These are phyloP conservation scores for Stagonosporopsis tanaceti DNA, from an alignment of 2,329 filamentous ascomycete species.

Conservation along the genomic window DNA sequence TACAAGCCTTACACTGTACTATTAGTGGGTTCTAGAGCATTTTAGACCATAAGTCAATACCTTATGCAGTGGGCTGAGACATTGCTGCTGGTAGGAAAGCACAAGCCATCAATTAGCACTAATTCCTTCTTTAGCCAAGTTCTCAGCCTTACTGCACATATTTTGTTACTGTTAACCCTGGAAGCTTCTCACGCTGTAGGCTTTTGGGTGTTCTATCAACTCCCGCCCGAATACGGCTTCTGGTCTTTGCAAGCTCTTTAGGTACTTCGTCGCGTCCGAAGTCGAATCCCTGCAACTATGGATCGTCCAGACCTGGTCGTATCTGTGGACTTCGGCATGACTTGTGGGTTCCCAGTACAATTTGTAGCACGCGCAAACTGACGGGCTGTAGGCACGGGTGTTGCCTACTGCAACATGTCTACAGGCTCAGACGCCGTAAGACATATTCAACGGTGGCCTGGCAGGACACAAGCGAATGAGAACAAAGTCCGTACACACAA, in stretches of 20 bases:
- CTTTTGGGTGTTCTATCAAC: not conserved
- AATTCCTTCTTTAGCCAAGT: not conserved
- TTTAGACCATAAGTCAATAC: not conserved
- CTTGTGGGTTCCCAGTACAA: slow-evolving; percentile 34
- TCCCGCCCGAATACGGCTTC: no score
- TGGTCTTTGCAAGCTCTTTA: no score
- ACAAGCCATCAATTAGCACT: not conserved
- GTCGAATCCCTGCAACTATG: not conserved
- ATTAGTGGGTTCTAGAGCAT: not conserved
- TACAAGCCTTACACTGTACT: not conserved
- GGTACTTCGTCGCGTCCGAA: not conserved
- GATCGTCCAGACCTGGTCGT: slow-evolving; percentile 42
- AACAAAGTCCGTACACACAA: slow-evolving; percentile 53
- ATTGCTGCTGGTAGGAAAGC: not conserved
- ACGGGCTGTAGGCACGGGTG: slow-evolving; percentile 43
- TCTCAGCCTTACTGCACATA: not conserved
- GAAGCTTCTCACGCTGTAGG: not conserved
- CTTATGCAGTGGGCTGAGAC: not conserved
- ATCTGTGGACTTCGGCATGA: slow-evolving; percentile 49
- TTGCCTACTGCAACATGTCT: slow-evolving; percentile 49
- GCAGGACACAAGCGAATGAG: slow-evolving; percentile 60
- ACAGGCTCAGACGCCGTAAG: slow-evolving; percentile 45
- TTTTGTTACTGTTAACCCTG: not conserved
- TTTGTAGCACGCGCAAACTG: not conserved
- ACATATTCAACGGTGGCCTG: slow-evolving; percentile 61